Percentiles rank a stretch among this genome's conserved stretches.
phyloP scores from a whole-genome alignment of 1,284 basidiomycete species.

The Naganishia sp. region DNA sequence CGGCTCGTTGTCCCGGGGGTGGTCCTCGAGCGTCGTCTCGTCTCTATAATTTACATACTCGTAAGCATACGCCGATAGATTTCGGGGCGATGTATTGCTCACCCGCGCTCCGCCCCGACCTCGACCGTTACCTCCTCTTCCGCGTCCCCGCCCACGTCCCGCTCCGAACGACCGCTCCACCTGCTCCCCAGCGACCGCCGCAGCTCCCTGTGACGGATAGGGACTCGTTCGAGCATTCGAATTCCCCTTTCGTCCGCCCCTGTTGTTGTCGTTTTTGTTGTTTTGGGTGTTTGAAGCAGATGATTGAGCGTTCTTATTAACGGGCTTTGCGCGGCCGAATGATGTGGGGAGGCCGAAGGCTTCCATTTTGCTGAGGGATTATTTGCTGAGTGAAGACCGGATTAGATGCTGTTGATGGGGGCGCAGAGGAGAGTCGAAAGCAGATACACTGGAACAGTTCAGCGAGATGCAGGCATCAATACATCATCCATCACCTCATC shows the following conservation, averaged over 20 bases:
- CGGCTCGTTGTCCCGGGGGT: constrained; percentile 7
- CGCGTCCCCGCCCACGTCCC: constrained; percentile 10
- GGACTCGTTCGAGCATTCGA: constrained; percentile 8
- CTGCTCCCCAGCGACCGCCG: not conserved
- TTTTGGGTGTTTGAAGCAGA: constrained; percentile 1
- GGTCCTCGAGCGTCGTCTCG: constrained; percentile 3
- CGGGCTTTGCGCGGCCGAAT: constrained; percentile 5
- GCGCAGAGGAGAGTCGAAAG: too few relatives aligned
- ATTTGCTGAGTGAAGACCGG: not conserved
- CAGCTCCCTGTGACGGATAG: not conserved
- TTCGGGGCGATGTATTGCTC: too few relatives aligned
- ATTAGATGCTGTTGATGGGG: not conserved
- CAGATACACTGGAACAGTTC: too few relatives aligned
- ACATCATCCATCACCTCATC: not conserved
- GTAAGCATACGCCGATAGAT: too few relatives aligned
- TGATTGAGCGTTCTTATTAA: constrained; percentile 2
- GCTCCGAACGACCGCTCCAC: constrained; percentile 9
- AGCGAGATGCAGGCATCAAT: too few relatives aligned
- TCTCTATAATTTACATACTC: not conserved
- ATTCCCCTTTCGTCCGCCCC: not conserved
- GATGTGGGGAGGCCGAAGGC: constrained; percentile 24
- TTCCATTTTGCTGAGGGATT: not conserved
- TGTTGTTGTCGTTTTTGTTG: constrained; percentile 1
- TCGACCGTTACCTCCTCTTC: not conserved
- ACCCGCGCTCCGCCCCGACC: constrained; percentile 6